These are phyloP conservation scores for Glycine latifolia DNA, from an alignment of 306 rosid species.

Conservation along the genomic window DNA sequence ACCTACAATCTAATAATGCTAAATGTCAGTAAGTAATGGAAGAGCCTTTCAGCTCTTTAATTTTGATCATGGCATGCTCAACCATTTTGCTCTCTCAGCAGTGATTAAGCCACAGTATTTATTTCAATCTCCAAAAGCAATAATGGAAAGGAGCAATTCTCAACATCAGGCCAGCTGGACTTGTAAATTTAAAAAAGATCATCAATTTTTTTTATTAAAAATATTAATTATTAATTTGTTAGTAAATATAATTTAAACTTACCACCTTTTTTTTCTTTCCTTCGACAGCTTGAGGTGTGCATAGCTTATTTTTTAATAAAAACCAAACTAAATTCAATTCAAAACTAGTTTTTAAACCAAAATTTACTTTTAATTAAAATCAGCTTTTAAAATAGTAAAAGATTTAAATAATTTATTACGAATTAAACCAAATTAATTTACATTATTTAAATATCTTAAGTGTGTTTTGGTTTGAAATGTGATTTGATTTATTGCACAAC, in stretches of 20 bases:
- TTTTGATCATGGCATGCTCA: not conserved
- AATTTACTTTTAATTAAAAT: not conserved
- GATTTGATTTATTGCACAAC: not conserved
- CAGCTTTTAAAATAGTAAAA: not conserved
- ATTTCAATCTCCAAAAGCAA: conserved; percentile 18
- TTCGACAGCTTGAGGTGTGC: too few relatives aligned
- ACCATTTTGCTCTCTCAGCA: not conserved
- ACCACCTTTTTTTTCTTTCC: too few relatives aligned
- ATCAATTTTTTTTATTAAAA: too few relatives aligned
- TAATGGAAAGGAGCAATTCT: not conserved
- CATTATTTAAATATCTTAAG: not conserved
- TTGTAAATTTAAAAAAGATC: too few relatives aligned
- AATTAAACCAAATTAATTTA: not conserved
- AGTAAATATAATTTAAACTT: too few relatives aligned
- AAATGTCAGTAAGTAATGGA: not conserved
- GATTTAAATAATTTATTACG: not conserved
- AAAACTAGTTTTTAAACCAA: not conserved
- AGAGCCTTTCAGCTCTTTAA: not conserved
- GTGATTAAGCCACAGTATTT: not conserved
- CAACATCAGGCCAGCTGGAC: conserved; percentile 14
- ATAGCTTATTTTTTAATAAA: too few relatives aligned
- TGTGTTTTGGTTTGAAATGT: not conserved
- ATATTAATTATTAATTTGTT: too few relatives aligned
- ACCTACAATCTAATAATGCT: not conserved
- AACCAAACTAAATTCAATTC: too few relatives aligned